Percentiles rank a stretch among this genome's conserved stretches.
These are phyloP conservation scores for Daphne laureola DNA, from an alignment of 441 rosid species.

Conservation along the genomic window DNA sequence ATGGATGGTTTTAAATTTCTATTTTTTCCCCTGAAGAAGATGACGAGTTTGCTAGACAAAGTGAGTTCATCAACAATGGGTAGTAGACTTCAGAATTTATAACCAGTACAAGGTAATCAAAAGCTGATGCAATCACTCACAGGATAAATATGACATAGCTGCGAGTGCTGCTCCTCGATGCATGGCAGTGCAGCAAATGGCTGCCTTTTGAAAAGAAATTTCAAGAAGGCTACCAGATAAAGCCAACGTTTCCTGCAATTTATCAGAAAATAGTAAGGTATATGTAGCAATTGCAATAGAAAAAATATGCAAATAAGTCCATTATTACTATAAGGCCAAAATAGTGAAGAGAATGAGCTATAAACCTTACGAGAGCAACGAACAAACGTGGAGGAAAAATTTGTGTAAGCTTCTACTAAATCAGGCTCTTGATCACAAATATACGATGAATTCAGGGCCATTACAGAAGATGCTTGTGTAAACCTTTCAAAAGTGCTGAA, in stretches of 20 bases:
- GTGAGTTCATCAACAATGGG: not conserved
- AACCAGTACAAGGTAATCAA: not conserved
- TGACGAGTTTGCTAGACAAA: not conserved
- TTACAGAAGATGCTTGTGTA: constrained; percentile 72
- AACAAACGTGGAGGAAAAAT: constrained; percentile 73
- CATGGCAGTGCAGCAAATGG: constrained; percentile 97
- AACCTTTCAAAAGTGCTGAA: constrained; percentile 79
- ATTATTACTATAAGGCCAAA: constrained; percentile 3
- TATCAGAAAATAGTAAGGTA: constrained; percentile 9
- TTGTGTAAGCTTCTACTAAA: constrained; percentile 91
- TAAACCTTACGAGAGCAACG: constrained; percentile 81
- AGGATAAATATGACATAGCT: constrained; percentile 91
- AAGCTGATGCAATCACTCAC: constrained; percentile 29
- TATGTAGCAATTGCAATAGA: constrained; percentile 6
- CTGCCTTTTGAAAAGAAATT: constrained; percentile 92
- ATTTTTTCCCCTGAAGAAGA: no score
- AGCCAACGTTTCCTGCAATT: constrained; percentile 70
- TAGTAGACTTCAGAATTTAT: not conserved
- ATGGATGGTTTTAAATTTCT: no score
- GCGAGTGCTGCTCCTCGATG: constrained; percentile 96
- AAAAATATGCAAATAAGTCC: constrained; percentile 9
- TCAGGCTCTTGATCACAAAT: constrained; percentile 99
- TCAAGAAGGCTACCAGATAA: constrained; percentile 77
- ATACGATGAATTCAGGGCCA: constrained; percentile 87
- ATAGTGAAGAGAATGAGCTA: constrained; percentile 9